Percentiles rank a stretch among this genome's conserved stretches.
These are phyloP conservation scores for Boletus reticuloceps DNA, from an alignment of 768 basidiomycete species.

Conservation along the genomic window DNA sequence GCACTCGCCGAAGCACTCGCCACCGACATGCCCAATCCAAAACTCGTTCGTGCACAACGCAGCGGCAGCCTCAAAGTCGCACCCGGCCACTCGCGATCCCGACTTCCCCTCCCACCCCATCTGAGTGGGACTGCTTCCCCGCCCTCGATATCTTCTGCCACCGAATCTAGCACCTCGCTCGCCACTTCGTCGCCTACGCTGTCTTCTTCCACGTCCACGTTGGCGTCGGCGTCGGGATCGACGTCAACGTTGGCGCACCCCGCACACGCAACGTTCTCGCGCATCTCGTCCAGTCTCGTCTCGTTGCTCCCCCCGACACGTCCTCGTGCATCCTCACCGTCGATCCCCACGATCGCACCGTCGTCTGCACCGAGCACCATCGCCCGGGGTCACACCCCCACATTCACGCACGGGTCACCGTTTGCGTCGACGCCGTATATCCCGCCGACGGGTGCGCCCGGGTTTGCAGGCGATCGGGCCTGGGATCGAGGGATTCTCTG, in stretches of 20 bases:
- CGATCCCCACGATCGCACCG: constrained; percentile 3
- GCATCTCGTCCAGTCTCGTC: constrained; percentile 50
- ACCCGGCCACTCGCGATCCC: constrained; percentile 6
- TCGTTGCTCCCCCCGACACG: constrained; percentile 39
- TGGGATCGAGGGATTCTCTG: constrained; percentile 72
- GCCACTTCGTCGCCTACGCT: constrained; percentile 3
- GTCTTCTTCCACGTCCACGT: neutral
- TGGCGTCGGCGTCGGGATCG: neutral
- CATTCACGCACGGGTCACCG: constrained; percentile 47
- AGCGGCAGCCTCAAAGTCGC: constrained; percentile 14
- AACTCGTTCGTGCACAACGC: neutral
- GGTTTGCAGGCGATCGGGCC: constrained; percentile 60
- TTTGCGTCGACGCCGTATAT: constrained; percentile 46
- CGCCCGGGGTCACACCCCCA: constrained; percentile 15
- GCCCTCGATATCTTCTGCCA: constrained; percentile 20
- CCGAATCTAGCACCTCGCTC: constrained; percentile 15
- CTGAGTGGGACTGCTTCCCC: constrained; percentile 25
- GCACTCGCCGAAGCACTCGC: constrained; percentile 38
- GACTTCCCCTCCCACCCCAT: constrained; percentile 19
- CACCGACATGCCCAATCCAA: constrained; percentile 24
- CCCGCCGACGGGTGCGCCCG: constrained; percentile 69
- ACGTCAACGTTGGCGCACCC: constrained; percentile 6
- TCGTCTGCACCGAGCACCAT: constrained; percentile 13
- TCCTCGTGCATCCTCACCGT: constrained; percentile 4
- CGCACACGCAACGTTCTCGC: constrained; percentile 40